phyloP scores from a whole-genome alignment of 2,329 filamentous ascomycete genomes.

The Fusarium nisikadoi region DNA sequence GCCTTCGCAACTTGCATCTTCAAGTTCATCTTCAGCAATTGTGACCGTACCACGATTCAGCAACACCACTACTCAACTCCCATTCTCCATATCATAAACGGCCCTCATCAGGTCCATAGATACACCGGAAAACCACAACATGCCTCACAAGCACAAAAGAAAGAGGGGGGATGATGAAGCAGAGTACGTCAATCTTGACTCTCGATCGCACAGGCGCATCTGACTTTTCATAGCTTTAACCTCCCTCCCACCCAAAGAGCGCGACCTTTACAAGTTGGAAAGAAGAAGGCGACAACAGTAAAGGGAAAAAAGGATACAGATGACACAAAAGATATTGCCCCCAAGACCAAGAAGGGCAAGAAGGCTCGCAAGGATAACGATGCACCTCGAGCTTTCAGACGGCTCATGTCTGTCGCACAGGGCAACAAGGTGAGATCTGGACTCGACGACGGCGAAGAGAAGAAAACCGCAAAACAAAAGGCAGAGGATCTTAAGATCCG shows the following conservation, averaged over 20 bases:
- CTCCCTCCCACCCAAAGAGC: constrained; percentile 62
- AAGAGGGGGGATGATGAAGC: constrained; percentile 61
- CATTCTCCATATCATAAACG: rapidly evolving
- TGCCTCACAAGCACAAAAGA: constrained; percentile 91
- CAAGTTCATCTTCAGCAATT: constrained; percentile 3
- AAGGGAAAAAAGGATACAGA: background rate
- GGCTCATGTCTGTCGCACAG: constrained; percentile 80
- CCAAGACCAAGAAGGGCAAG: constrained; percentile 54
- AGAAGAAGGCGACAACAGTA: constrained; percentile 46
- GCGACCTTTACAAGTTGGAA: constrained; percentile 60
- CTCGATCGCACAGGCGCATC: background rate
- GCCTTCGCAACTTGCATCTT: background rate
- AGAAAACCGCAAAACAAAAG: constrained; percentile 40
- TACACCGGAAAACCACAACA: constrained; percentile 48
- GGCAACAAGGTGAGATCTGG: constrained; percentile 70
- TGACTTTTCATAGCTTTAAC: constrained; percentile 56
- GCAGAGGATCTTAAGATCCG: constrained; percentile 71
- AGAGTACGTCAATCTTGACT: constrained; percentile 28
- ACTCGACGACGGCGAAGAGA: constrained; percentile 73
- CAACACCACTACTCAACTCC: background rate
- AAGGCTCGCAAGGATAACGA: constrained; percentile 72
- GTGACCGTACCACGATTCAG: background rate
- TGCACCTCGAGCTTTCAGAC: constrained; percentile 86
- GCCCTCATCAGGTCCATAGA: rapidly evolving
- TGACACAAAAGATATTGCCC: constrained; percentile 24